These are phyloP conservation scores for Petunia secreta DNA, from an alignment of 257 asterid genomes.

Conservation along the genomic window DNA sequence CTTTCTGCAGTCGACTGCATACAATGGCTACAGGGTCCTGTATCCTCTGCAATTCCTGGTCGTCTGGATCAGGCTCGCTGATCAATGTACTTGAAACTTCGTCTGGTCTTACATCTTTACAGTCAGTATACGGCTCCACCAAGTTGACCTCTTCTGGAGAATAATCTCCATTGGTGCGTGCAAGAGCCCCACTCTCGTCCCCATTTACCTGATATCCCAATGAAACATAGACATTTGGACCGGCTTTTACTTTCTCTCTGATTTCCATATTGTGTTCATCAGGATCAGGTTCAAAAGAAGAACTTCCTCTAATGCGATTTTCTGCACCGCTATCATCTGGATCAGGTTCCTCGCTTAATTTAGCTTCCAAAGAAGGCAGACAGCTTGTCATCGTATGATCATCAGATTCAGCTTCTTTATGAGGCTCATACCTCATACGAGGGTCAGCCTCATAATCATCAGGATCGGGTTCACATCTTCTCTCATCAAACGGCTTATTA, in stretches of 20 bases:
- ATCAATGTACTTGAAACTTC: slow-evolving; percentile 28
- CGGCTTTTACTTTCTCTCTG: slow-evolving; percentile 25
- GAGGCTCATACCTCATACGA: slow-evolving; percentile 41
- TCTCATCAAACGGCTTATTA: slow-evolving; percentile 26
- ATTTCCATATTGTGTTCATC: slow-evolving; percentile 25
- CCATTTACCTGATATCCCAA: neutral
- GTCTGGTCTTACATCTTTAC: slow-evolving; percentile 19
- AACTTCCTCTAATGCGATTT: slow-evolving; percentile 21
- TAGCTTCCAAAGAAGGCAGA: slow-evolving; percentile 31
- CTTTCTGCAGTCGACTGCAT: slow-evolving; percentile 68
- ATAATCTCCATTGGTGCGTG: slow-evolving; percentile 36
- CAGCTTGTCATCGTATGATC: slow-evolving; percentile 19
- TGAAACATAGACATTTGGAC: slow-evolving; percentile 18
- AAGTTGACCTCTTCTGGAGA: slow-evolving; percentile 35
- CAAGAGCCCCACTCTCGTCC: slow-evolving; percentile 26
- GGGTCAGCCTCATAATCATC: slow-evolving; percentile 38
- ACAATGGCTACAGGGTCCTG: slow-evolving; percentile 76
- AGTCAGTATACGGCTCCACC: slow-evolving; percentile 42
- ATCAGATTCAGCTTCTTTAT: slow-evolving; percentile 34
- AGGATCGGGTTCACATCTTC: slow-evolving; percentile 38
- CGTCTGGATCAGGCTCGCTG: slow-evolving; percentile 58
- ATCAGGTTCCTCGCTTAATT: slow-evolving; percentile 37
- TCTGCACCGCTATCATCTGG: slow-evolving; percentile 32
- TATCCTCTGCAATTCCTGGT: slow-evolving; percentile 70
- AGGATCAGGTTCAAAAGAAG: slow-evolving; percentile 39